Base-by-base conservation (phyloP, 2,329 filamentous ascomycete genomes). In the Diplodia seriata region DNA sequence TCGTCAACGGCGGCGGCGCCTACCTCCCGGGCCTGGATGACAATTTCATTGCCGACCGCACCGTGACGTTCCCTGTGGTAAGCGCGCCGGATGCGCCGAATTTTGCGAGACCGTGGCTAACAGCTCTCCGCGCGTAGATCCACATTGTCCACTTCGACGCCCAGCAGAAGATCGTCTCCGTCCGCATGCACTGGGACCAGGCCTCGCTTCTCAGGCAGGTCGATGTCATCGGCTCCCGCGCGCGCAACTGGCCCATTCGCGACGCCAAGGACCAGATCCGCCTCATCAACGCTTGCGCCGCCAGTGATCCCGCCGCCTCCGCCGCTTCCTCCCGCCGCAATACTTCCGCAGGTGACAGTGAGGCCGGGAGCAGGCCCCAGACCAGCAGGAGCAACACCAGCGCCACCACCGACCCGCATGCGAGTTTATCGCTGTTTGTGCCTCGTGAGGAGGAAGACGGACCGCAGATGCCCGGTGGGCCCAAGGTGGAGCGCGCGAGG, bases 111-210 rank as follows among this genome's bases (percentile, higher is more conserved):
- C 11, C 29, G 3, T 26, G 26, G 8, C 67, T 64, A 9, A 68
- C 49, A 15, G 33, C n/a, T 3, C 20, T 31, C 11, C 31, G 66
- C 56, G 33, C 20, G 1, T 71, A 79, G 78, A 71, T 80, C 33
- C 95, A 99, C 82, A 89, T 98, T 71, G 94, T 99, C 72, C 87
- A 88, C 68, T 97, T 97, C 80, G 87, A 96, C 78, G 77, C 80
- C 71, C 80, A 90, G 56, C 87, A 89, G 77, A 93, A 92, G 82
- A 97, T 99, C 76, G 79, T 86, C 69, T 92, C 95, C 78, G 91
- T 98, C 71, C 91, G 94, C 73, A 88, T 94, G 73, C 92, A 91
- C 78, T 99, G 95, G 95, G 95, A 99, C 78, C 95, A 99, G 80
- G 94, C 90, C 70, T 91, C 93, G 66, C 87, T 99, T 50, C 87